phyloP scores from a whole-genome alignment of 768 basidiomycete genomes.

The Boletus rubropictus region DNA sequence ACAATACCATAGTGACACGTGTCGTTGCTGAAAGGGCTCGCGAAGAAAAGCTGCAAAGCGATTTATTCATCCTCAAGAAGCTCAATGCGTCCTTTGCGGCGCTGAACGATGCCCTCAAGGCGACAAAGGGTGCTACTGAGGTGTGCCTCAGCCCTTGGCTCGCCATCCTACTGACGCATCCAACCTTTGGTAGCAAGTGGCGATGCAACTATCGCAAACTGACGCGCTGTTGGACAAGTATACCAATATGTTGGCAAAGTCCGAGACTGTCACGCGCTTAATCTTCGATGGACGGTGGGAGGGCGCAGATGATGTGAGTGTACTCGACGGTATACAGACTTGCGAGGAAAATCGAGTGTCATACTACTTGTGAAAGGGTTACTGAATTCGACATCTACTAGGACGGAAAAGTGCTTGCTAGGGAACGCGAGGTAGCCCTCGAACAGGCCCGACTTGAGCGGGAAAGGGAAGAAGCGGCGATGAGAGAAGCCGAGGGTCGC shows the following conservation, averaged over 20 bases:
- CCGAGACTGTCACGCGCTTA: slow-evolving; percentile 60
- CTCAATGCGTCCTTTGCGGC: slow-evolving; percentile 63
- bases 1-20: slow-evolving; percentile 24
- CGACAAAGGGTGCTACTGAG: slow-evolving; percentile 64
- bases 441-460: slow-evolving; percentile 32
- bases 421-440: slow-evolving; percentile 33
- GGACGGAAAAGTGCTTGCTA: slow-evolving; percentile 56
- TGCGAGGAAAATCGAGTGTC: background rate
- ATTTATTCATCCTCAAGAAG: slow-evolving; percentile 67
- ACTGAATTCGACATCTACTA: slow-evolving; percentile 21
- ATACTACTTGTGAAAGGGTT: background rate
- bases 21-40: slow-evolving; percentile 34
- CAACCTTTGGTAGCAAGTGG: slow-evolving; percentile 46
- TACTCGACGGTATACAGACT: background rate
- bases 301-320: slow-evolving; percentile 64
- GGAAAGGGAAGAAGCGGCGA: slow-evolving; percentile 31
- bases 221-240: slow-evolving; percentile 74
- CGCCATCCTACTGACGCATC: background rate
- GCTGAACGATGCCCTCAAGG: slow-evolving; percentile 62
- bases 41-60: slow-evolving; percentile 72
- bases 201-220: slow-evolving; percentile 62
- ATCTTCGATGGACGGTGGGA: slow-evolving; percentile 75
- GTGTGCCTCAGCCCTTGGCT: slow-evolving; percentile 33
- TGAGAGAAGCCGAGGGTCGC: slow-evolving; percentile 37
- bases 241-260: slow-evolving; percentile 59